These are phyloP conservation scores for Apiosordaria backusii DNA, from an alignment of 495 filamentous ascomycete genomes.

Conservation along the genomic window DNA sequence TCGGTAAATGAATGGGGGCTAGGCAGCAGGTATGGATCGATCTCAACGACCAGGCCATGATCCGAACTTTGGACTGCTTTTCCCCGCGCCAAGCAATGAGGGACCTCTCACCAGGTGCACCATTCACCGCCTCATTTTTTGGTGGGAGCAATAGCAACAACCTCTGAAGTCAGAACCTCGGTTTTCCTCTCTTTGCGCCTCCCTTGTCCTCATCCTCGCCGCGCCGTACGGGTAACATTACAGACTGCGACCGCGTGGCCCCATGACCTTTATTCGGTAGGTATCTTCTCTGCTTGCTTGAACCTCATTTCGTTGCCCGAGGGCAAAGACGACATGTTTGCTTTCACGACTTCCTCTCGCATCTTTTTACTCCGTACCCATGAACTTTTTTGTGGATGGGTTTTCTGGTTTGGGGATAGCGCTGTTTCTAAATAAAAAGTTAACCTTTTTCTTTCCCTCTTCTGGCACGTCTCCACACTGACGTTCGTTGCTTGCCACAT, in stretches of 20 bases:
- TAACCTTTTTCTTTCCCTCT: conserved; percentile 26
- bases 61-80: conserved; percentile 2
- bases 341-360: not conserved
- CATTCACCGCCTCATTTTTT: conserved; percentile 1
- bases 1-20: not conserved
- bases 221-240: not conserved
- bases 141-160: not conserved
- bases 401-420: conserved; percentile 18
- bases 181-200: not conserved
- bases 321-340: not conserved
- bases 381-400: conserved; percentile 3
- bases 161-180: not conserved
- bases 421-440: conserved; percentile 33
- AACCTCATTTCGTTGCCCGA: not conserved
- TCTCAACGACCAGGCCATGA: not conserved
- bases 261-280: not conserved
- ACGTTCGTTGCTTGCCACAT: conserved; percentile 20
- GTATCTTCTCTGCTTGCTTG: not conserved
- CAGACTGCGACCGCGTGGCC: not conserved
- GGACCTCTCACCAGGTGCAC: not conserved
- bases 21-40: not conserved
- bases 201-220: not conserved
- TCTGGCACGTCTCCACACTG: conserved; percentile 12
- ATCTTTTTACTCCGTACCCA: too few species aligned
- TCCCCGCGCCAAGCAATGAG: not conserved